Conservation (phyloP, 331 rosid species). For the Ulmus americana region DNA sequence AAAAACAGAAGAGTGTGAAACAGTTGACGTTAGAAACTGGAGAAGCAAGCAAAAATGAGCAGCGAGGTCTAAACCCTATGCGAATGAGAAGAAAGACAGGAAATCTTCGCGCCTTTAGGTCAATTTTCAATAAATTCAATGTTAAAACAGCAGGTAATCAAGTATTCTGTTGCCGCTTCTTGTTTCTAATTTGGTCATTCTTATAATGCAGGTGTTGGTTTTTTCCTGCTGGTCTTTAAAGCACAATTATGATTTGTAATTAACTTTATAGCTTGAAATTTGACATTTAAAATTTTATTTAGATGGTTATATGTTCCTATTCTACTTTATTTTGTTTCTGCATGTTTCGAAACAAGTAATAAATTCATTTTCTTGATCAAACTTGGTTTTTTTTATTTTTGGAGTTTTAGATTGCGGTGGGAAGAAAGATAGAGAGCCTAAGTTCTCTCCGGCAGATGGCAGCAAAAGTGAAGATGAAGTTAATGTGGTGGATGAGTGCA, state of each 20-base stretch:
- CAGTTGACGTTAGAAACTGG: slow-evolving; percentile 39
- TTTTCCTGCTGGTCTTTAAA: background rate
- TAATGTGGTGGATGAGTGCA: slow-evolving; percentile 16
- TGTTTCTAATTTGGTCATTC: background rate
- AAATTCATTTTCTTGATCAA: slow-evolving; percentile 3
- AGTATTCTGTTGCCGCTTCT: slow-evolving; percentile 6
- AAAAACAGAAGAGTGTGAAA: slow-evolving; percentile 47
- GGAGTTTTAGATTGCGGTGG: slow-evolving; percentile 31
- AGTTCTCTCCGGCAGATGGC: slow-evolving; percentile 26
- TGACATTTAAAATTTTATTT: background rate
- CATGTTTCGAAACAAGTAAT: background rate
- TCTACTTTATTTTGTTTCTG: slow-evolving; percentile 7
- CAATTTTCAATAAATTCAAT: slow-evolving; percentile 29
- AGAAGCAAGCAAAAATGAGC: slow-evolving; percentile 33
- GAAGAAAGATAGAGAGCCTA: slow-evolving; percentile 26
- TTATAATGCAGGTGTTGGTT: background rate
- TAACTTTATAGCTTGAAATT: background rate
- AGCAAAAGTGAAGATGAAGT: slow-evolving; percentile 18
- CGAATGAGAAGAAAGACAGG: slow-evolving; percentile 31
- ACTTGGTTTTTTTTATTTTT: slow-evolving; percentile 13
- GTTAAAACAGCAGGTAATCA: slow-evolving; percentile 33
- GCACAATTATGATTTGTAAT: background rate
- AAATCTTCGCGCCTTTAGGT: slow-evolving; percentile 42
- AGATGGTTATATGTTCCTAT: background rate
- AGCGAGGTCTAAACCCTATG: slow-evolving; percentile 21